Evolutionary conservation across 495 filamentous ascomycete species (phyloP), one percentile per base, ranked within the genome.

Genomic region (Hyaloscypha hepaticicola): DNA sequence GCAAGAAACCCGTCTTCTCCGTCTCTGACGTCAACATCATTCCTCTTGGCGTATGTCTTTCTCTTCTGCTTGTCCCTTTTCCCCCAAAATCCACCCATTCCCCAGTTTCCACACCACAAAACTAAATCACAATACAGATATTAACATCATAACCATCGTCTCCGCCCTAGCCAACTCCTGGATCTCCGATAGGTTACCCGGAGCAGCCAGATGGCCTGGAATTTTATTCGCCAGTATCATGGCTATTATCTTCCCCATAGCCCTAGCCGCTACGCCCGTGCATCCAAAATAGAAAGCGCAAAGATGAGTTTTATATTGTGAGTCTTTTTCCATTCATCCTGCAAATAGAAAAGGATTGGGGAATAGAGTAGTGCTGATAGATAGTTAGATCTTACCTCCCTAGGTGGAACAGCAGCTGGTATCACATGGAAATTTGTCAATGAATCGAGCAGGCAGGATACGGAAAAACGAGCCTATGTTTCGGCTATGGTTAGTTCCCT

Each of bases 391-490:
- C 60, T 62, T 26, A 55, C 48, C 26, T 25, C 60, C 19, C 49
- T 62, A 5, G 60, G 48, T 14, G 60, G 60, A 62, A 62, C 60
- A 53, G 60, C 60, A 33, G 60, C 60, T 16, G 60, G 60, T 22
- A 62, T 62, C 22, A 62, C 60, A n/a, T 62, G 60, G 60, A 62
- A 45, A 12, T 62, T 25, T 9, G 60, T 62, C 11, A 62, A 62
- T 22, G 60, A 62, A 29, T 25, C 28, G 21, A 62, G 28, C 49
- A 53, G 60, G 21, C 60, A 62, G 14, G 60, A 62, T 55, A 45
- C 45, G 14, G 60, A 62, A 41, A 62, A 62, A 38, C 45, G 60
- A 34, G 60, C 60, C 3, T 62, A 62, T 53, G 28, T 62, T 29
- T 62, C 60, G 2, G 60, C 60, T 22, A 34, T 62, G 60, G 60